A percentile compares a stretch with the other conserved stretches of the same genome.
Evolutionary conservation across 2,329 filamentous ascomycete genomes (phyloP).

Genomic region (Thermoascus crustaceus): DNA sequence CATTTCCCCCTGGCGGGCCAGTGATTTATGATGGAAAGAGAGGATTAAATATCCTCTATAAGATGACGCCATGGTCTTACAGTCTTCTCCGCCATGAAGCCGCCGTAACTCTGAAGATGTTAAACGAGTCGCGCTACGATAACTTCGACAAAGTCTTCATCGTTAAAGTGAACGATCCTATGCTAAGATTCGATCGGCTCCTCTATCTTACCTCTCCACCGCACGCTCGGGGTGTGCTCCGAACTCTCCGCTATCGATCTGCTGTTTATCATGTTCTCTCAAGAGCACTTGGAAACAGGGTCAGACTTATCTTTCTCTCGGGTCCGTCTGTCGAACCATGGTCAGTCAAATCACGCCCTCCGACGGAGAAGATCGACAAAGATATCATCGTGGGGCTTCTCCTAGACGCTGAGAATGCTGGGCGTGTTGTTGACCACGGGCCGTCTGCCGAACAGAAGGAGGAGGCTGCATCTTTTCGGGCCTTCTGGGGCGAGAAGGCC

Average conservation of each 20-base stretch:
- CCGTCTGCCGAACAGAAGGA: slow-evolving; percentile 79
- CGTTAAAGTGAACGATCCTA: slow-evolving; percentile 43
- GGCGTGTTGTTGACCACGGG: slow-evolving; percentile 76
- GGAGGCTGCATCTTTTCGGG: slow-evolving; percentile 70
- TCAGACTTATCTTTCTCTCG: slow-evolving; percentile 57
- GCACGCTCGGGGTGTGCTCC: slow-evolving; percentile 19
- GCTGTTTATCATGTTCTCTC: slow-evolving; percentile 56
- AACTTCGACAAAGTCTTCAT: slow-evolving; percentile 86
- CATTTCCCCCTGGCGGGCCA: slow-evolving; percentile 46
- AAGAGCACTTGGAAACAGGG: slow-evolving; percentile 67
- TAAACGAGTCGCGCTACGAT: slow-evolving; percentile 65
- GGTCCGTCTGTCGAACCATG: slow-evolving; percentile 36
- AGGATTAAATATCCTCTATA: slow-evolving; percentile 75
- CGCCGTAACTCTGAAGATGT: slow-evolving; percentile 61
- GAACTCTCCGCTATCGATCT: slow-evolving; percentile 21
- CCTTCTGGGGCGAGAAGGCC: slow-evolving; percentile 91
- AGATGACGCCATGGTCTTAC: slow-evolving; percentile 84
- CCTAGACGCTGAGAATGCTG: slow-evolving; percentile 63
- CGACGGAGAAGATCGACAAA: slow-evolving; percentile 18
- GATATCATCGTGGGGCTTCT: slow-evolving; percentile 57
- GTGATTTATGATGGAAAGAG: slow-evolving; percentile 69
- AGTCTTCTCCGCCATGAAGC: slow-evolving; percentile 65
- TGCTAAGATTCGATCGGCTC: slow-evolving; percentile 49
- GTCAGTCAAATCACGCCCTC: slow-evolving; percentile 37
- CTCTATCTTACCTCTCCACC: slow-evolving; percentile 27